A percentile compares a stretch with the other conserved stretches of the same genome.
Conservation (phyloP, 2,329 filamentous ascomycete genomes). For the Cytospora mali region DNA sequence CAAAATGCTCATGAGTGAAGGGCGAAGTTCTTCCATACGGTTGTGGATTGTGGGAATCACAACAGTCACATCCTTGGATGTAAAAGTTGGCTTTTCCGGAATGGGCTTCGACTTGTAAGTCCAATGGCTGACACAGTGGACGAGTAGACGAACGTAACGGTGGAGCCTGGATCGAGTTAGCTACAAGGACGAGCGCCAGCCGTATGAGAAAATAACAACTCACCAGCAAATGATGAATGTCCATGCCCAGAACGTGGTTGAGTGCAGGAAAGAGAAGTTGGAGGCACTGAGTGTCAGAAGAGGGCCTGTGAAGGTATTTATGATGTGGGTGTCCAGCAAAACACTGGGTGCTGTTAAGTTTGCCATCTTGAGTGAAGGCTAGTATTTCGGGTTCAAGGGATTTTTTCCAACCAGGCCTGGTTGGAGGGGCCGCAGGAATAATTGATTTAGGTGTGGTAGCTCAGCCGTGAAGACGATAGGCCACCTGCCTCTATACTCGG, state of each 20-base stretch:
- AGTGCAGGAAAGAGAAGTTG: constrained; percentile 25
- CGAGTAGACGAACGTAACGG: constrained; percentile 82
- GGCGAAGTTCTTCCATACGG: constrained; percentile 78
- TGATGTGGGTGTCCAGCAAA: constrained; percentile 19
- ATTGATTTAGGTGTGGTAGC: constrained; percentile 21
- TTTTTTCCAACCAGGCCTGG: constrained; percentile 30
- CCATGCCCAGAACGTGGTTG: constrained; percentile 21
- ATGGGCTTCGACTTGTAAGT: constrained; percentile 82
- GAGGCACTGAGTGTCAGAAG: constrained; percentile 21
- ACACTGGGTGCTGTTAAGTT: constrained; percentile 20
- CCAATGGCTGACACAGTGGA: constrained; percentile 87
- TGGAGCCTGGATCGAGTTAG: constrained; percentile 63
- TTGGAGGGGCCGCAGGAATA: constrained; percentile 29
- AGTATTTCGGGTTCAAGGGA: constrained; percentile 7
- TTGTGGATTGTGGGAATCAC: constrained; percentile 93
- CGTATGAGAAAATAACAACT: constrained; percentile 31
- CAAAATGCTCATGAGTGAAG: constrained; percentile 78
- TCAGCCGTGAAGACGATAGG: constrained; percentile 3
- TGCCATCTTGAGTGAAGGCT: constrained; percentile 16
- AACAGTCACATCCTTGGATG: constrained; percentile 83
- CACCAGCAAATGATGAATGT: constrained; percentile 45
- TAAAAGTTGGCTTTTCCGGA: constrained; percentile 78
- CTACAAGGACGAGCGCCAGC: neutral
- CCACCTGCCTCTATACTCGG: constrained; percentile 4
- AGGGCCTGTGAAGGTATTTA: constrained; percentile 16